Conservation (phyloP, 108 stramenopile genomes). For the Nitzschia putrida region DNA sequence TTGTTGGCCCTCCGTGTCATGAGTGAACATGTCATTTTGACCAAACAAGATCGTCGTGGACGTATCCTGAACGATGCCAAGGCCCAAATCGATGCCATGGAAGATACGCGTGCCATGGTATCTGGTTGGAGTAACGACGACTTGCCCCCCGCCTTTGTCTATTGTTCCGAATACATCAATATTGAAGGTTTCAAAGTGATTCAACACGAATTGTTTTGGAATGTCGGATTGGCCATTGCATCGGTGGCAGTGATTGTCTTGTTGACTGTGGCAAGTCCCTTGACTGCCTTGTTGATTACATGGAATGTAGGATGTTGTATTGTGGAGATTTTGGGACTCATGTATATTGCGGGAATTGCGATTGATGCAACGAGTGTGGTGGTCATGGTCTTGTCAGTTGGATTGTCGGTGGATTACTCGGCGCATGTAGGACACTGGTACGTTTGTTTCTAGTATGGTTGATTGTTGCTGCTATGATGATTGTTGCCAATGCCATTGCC, state of each 20-base stretch:
- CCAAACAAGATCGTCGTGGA: conserved; percentile 33
- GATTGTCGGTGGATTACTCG: conserved; percentile 83
- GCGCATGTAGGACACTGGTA: conserved; percentile 78
- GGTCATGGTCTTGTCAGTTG: conserved; percentile 83
- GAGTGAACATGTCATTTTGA: conserved; percentile 50
- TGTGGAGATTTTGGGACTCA: conserved; percentile 81
- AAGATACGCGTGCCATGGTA: conserved; percentile 55
- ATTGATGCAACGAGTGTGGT: conserved; percentile 85
- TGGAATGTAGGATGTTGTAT: conserved; percentile 74
- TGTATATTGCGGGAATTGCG: conserved; percentile 76
- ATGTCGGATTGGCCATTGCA: conserved; percentile 58
- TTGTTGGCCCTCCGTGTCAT: conserved; percentile 41
- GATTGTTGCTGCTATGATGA: background rate
- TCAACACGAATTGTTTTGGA: conserved; percentile 48
- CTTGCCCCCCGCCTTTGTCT: conserved; percentile 44
- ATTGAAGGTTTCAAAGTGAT: conserved; percentile 72
- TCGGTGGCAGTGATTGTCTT: conserved; percentile 63
- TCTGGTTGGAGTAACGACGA: conserved; percentile 56
- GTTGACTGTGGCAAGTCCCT: conserved; percentile 58
- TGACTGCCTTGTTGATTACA: conserved; percentile 67
- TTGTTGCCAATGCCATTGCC: background rate
- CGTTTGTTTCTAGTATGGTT: conserved; percentile 45
- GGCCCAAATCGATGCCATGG: conserved; percentile 70
- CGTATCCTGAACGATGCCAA: conserved; percentile 60
- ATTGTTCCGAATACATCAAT: conserved; percentile 45